Evolutionary conservation across 176 grass and related monocot species (phyloP).

Genomic region (Juncus inflexus): DNA sequence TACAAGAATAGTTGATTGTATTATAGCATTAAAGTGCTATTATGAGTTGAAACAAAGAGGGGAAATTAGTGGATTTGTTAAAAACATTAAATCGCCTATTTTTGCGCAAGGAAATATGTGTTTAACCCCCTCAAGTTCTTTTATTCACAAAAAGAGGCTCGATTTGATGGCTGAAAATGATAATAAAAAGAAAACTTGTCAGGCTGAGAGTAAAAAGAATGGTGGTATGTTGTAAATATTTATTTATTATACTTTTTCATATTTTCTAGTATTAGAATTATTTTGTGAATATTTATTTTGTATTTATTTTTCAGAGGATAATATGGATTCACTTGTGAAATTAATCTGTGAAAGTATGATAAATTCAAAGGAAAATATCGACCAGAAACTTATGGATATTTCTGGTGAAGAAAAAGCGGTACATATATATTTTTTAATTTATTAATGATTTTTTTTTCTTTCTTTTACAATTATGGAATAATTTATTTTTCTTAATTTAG

Average conservation of each 20-base stretch:
- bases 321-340: slow-evolving; percentile 50
- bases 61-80: slow-evolving; percentile 38
- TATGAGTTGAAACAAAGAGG: slow-evolving; percentile 48
- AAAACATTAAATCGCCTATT: slow-evolving; percentile 65
- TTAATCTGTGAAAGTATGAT: slow-evolving; percentile 59
- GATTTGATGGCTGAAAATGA: slow-evolving; percentile 33
- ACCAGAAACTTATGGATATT: slow-evolving; percentile 45
- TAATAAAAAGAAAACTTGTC: slow-evolving; percentile 25
- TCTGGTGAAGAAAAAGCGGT: slow-evolving; percentile 29
- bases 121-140: slow-evolving; percentile 25
- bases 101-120: slow-evolving; percentile 26
- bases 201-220: slow-evolving; percentile 30
- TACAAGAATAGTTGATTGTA: slow-evolving; percentile 68
- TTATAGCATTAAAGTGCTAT: slow-evolving; percentile 65
- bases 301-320: slow-evolving; percentile 45
- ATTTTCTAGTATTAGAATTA: background rate
- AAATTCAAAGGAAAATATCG: slow-evolving; percentile 69
- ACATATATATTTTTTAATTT: slow-evolving; percentile 1
- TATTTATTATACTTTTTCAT: slow-evolving; percentile 5
- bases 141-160: slow-evolving; percentile 32
- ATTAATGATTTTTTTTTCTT: background rate
- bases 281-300: slow-evolving; percentile 1
- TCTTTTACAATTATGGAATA: slow-evolving; percentile 5
- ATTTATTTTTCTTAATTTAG: slow-evolving; percentile 31
- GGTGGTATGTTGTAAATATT: slow-evolving; percentile 37